Conservation (phyloP, 1,139 yeast genomes). For the Saccharomycopsis phalli region DNA sequence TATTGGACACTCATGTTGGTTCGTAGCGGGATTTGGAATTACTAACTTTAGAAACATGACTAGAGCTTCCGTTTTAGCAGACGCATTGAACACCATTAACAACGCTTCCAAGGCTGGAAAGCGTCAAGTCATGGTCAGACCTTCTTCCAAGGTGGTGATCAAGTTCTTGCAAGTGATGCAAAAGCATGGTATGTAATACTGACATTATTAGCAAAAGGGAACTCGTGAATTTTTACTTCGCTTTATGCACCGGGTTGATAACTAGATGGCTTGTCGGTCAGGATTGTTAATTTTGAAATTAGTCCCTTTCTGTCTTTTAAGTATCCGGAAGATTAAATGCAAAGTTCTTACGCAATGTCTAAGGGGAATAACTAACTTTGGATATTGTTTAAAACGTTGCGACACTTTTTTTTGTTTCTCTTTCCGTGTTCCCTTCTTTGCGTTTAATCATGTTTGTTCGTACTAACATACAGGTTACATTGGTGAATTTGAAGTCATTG, state of each 20-base stretch:
- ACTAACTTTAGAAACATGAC: conserved; percentile 49
- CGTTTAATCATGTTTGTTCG: neutral
- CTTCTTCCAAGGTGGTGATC: conserved; percentile 96
- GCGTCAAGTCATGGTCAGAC: conserved; percentile 98
- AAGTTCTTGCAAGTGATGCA: conserved; percentile 96
- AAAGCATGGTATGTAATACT: conserved; percentile 51
- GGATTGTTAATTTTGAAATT: conserved; percentile 27
- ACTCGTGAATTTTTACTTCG: conserved; percentile 1
- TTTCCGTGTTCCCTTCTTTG: neutral
- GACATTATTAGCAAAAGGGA: neutral
- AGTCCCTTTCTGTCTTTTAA: conserved; percentile 97
- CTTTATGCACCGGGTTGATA: conserved; percentile 66
- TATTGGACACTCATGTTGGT: conserved; percentile 20
- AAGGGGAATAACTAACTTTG: conserved; percentile 6
- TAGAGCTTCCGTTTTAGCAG: conserved; percentile 98
- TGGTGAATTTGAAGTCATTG: conserved; percentile 97
- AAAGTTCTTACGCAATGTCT: conserved; percentile 16
- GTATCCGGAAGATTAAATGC: conserved; percentile 74
- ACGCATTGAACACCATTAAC: conserved; percentile 96
- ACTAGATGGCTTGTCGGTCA: conserved; percentile 93
- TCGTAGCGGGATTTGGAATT: conserved; percentile 4
- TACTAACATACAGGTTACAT: conserved; percentile 50
- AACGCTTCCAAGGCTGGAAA: conserved; percentile 99
- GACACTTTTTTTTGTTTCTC: conserved; percentile 3
- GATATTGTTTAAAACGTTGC: conserved; percentile 15